Evolutionary conservation across 176 grass and related monocot species (phyloP).

Genomic region (Oryza australiensis): DNA sequence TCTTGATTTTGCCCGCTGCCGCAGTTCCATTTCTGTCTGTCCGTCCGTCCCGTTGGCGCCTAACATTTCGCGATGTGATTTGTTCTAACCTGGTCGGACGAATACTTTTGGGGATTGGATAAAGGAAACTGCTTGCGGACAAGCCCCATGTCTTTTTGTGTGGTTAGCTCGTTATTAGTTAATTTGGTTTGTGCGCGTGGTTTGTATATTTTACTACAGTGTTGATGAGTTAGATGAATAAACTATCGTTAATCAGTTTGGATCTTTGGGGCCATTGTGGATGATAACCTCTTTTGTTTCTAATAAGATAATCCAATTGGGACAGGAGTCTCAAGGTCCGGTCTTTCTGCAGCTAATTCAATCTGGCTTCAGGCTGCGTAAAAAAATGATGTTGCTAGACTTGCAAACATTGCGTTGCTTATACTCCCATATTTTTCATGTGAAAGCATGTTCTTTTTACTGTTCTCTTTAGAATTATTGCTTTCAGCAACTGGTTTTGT

Average conservation of each 20-base stretch:
- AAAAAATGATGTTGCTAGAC: background rate
- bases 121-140: background rate
- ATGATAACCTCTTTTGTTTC: slow-evolving; percentile 4
- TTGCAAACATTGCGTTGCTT: background rate
- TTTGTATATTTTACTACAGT: slow-evolving; percentile 24
- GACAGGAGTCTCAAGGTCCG: background rate
- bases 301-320: slow-evolving; percentile 32
- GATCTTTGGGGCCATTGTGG: background rate
- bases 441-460: background rate
- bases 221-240: slow-evolving; percentile 20
- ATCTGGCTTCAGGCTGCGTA: background rate
- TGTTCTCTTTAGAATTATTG: background rate
- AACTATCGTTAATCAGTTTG: slow-evolving; percentile 27
- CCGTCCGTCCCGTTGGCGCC: background rate
- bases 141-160: slow-evolving; percentile 22
- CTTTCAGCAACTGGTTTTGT: background rate
- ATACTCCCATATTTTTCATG: background rate
- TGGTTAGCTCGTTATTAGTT: background rate
- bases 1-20: background rate
- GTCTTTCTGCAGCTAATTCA: background rate
- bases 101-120: background rate
- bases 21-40: background rate
- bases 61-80: background rate
- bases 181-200: background rate
- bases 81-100: background rate